Percentiles rank a stretch among this genome's conserved stretches.
Conservation (phyloP, 805 yeast genomes). For the Starmerella stigmatis region DNA sequence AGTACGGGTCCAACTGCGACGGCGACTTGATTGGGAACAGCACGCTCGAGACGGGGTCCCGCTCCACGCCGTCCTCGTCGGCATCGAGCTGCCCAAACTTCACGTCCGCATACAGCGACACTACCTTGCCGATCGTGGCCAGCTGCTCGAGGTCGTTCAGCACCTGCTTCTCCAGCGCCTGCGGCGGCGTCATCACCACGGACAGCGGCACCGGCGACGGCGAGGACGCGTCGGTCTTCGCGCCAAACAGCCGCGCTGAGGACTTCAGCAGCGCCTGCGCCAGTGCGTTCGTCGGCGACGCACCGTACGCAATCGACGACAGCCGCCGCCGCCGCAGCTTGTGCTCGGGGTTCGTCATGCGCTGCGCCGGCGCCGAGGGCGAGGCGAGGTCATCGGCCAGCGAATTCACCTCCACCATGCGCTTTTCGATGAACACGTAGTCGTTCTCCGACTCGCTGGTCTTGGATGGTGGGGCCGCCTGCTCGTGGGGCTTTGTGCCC, state of each 20-base stretch:
- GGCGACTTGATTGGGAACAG: constrained; percentile 6
- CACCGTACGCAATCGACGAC: constrained; percentile 31
- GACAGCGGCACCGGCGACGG: constrained; percentile 16
- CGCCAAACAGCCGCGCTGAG: constrained; percentile 74
- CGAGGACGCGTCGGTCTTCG: constrained; percentile 20
- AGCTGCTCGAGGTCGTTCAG: constrained; percentile 48
- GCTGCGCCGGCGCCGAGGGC: constrained; percentile 17
- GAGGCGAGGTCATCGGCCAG: constrained; percentile 81
- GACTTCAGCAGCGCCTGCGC: constrained; percentile 82
- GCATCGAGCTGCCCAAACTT: constrained; percentile 61
- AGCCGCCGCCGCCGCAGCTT: constrained; percentile 24
- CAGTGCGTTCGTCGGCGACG: constrained; percentile 71
- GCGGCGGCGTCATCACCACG: constrained; percentile 6
- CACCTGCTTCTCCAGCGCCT: constrained; percentile 25
- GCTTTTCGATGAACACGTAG: constrained; percentile 88
- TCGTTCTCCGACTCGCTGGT: constrained; percentile 15
- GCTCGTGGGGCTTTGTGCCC: not conserved
- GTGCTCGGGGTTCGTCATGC: constrained; percentile 16
- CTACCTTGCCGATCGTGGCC: constrained; percentile 85
- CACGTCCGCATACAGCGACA: constrained; percentile 79
- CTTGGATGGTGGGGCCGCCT: not conserved
- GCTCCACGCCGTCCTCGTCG: constrained; percentile 39
- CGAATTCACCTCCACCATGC: constrained; percentile 90
- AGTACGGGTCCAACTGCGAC: constrained; percentile 14
- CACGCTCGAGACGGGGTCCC: not conserved